Evolutionary conservation across 108 stramenopile genomes (phyloP).

Genomic region (Pseudonitzschia pungens): DNA sequence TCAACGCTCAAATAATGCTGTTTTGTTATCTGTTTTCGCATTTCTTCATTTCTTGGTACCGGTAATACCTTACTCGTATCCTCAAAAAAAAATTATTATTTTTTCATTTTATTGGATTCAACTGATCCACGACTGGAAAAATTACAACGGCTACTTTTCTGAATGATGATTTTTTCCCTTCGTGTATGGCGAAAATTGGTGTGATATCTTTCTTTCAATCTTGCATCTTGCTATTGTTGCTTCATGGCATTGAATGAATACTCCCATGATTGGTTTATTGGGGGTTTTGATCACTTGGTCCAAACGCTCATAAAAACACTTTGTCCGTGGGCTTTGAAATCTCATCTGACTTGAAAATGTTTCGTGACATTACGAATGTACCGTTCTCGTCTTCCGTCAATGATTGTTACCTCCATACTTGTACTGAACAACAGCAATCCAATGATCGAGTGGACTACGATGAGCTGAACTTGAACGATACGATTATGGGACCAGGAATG

Average conservation of each 20-base stretch:
- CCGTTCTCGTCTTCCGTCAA: neutral
- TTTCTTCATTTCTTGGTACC: no score
- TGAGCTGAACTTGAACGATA: slow-evolving; percentile 29
- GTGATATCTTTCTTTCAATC: neutral
- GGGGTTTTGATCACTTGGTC: neutral
- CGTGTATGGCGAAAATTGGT: neutral
- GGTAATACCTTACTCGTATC: no score
- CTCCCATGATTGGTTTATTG: neutral
- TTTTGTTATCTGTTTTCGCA: neutral
- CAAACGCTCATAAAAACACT: neutral
- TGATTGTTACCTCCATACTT: neutral
- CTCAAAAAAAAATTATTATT: no score
- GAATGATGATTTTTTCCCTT: slow-evolving; percentile 14
- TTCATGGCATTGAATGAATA: neutral
- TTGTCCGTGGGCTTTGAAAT: neutral
- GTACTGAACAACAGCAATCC: slow-evolving; percentile 9
- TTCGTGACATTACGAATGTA: slow-evolving; percentile 9
- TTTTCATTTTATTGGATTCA: no score
- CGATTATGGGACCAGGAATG: slow-evolving; percentile 16
- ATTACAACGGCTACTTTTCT: slow-evolving; percentile 41
- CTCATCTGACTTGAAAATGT: neutral
- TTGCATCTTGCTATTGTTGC: slow-evolving; percentile 10
- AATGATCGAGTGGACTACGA: slow-evolving; percentile 25
- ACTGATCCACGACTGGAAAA: slow-evolving; percentile 38
- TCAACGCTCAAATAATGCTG: slow-evolving; percentile 22